These are phyloP conservation scores for Diaporthe helianthi DNA, from an alignment of 2,329 filamentous ascomycete genomes.

Conservation along the genomic window DNA sequence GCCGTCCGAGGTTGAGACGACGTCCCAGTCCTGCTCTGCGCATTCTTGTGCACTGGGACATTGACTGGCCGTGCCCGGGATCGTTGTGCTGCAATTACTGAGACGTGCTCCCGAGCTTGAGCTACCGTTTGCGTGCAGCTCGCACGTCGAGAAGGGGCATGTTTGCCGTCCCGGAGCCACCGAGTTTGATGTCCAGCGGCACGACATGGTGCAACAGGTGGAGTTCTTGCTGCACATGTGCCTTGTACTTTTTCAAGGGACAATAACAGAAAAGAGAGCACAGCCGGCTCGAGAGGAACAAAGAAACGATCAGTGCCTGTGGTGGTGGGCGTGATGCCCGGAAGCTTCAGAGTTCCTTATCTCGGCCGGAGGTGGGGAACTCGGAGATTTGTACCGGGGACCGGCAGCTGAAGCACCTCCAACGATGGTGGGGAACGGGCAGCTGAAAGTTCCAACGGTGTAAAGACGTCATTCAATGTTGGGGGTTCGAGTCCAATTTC, in stretches of 20 bases:
- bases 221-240: background rate
- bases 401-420: background rate
- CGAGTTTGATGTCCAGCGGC: constrained; percentile 14
- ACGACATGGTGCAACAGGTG: background rate
- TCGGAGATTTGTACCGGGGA: background rate
- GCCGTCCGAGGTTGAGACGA: background rate
- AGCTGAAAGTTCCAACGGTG: background rate
- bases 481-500: background rate
- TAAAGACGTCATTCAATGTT: background rate
- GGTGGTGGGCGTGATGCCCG: background rate
- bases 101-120: background rate
- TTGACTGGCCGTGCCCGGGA: background rate
- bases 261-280: background rate
- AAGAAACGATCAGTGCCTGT: background rate
- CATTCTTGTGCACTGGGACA: background rate
- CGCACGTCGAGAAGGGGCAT: constrained; percentile 8
- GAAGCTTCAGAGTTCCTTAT: background rate
- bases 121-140: background rate
- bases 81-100: background rate
- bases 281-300: background rate
- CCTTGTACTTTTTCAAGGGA: background rate
- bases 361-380: constrained; percentile 5
- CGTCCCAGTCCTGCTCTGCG: constrained; percentile 1
- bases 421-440: background rate
- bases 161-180: constrained; percentile 6